phyloP scores from a whole-genome alignment of 73 alveolate genomes.

The Paramecium biaurelia region DNA sequence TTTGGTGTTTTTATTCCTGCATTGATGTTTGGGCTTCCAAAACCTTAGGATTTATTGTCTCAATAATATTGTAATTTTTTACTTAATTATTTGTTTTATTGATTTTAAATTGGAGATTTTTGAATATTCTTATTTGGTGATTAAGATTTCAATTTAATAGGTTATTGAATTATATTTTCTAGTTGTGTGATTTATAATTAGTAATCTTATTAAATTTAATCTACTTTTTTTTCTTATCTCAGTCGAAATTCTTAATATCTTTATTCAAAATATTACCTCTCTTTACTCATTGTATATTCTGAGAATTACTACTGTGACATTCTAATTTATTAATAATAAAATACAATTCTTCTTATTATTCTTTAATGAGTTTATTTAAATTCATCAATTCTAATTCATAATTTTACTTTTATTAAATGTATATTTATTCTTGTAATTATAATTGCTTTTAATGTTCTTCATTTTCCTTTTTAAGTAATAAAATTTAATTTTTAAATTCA shows the following conservation, averaged over 20 bases:
- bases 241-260: not conserved
- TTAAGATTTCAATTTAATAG: not conserved
- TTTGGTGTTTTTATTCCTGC: not conserved
- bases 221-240: not conserved
- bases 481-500: not conserved
- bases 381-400: not conserved
- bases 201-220: constrained; percentile 8
- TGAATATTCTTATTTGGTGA: not conserved
- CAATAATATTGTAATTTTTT: not conserved
- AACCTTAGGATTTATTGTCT: not conserved
- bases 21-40: not conserved
- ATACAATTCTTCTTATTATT: constrained; percentile 54
- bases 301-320: not conserved
- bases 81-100: not conserved
- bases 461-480: not conserved
- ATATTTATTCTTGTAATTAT: not conserved
- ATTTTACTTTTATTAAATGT: not conserved
- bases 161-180: not conserved
- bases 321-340: not conserved
- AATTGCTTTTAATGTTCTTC: not conserved
- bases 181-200: constrained; percentile 11
- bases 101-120: not conserved
- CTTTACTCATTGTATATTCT: constrained; percentile 33
- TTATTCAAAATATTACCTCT: constrained; percentile 14
- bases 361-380: constrained; percentile 19